phyloP scores from a whole-genome alignment of 495 filamentous ascomycete genomes.

The Aspergillus steynii region DNA sequence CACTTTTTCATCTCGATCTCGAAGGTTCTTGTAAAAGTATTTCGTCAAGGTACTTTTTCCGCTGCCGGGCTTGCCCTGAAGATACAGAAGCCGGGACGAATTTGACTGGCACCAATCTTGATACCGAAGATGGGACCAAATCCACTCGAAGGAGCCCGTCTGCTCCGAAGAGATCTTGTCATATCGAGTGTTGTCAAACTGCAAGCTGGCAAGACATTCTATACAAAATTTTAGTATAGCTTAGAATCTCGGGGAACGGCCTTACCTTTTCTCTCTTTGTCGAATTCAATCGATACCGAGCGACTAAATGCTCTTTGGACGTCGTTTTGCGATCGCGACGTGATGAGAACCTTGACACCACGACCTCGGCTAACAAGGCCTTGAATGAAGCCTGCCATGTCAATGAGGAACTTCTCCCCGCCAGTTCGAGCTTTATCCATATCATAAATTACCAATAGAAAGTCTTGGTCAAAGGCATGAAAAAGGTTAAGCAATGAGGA shows the following conservation, averaged over 20 bases:
- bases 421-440: neutral
- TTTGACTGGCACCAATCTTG: neutral
- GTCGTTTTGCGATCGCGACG: neutral
- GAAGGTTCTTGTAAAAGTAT: slow-evolving; percentile 2
- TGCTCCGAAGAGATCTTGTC: slow-evolving; percentile 8
- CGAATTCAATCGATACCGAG: neutral
- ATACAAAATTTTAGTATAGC: neutral
- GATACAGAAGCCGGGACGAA: slow-evolving; percentile 3
- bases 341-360: neutral
- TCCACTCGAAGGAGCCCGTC: slow-evolving; percentile 11
- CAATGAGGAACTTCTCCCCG: neutral
- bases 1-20: neutral
- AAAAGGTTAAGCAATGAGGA: neutral
- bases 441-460: neutral
- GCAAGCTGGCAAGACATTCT: slow-evolving; percentile 9
- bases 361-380: neutral
- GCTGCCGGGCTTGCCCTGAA: slow-evolving; percentile 13
- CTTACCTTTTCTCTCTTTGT: slow-evolving; percentile 9
- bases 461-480: neutral
- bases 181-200: slow-evolving; percentile 12
- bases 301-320: neutral
- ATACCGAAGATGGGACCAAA: slow-evolving; percentile 10
- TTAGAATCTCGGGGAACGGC: neutral
- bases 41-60: slow-evolving; percentile 13
- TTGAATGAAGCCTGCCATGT: neutral